Percentiles rank a stretch among this genome's conserved stretches.
Evolutionary conservation across 78 protist genomes (phyloP).

Genomic region (Isochrysis galbana): DNA sequence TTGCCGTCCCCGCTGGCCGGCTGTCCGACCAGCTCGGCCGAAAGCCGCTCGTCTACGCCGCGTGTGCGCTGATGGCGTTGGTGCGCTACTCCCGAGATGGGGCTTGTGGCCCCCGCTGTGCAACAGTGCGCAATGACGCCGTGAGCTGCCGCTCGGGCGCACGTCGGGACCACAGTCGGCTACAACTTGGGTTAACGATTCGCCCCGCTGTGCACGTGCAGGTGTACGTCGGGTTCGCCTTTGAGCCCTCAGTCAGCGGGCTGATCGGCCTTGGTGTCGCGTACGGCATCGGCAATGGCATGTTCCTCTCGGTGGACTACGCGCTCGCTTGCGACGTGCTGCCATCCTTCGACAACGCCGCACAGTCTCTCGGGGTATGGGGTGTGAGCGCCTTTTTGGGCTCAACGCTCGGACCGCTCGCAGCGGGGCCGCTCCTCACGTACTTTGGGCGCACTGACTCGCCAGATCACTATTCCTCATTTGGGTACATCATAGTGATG

Average conservation of each 20-base stretch:
- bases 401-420: conserved; percentile 33
- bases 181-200: too few species aligned
- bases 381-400: conserved; percentile 52
- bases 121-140: too few species aligned
- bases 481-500: conserved; percentile 1
- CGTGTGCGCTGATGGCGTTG: conserved; percentile 34
- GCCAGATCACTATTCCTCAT: neutral
- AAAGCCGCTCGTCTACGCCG: conserved; percentile 27
- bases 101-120: too few species aligned
- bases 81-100: too few species aligned
- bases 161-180: too few species aligned
- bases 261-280: neutral
- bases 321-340: conserved; percentile 51
- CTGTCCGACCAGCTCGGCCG: conserved; percentile 34
- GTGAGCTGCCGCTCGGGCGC: too few species aligned
- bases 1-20: conserved; percentile 30
- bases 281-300: conserved; percentile 6
- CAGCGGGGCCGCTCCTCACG: conserved; percentile 29
- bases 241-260: neutral
- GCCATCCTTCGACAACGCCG: neutral
- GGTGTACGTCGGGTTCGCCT: neutral
- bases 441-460: neutral
- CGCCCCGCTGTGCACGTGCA: too few species aligned
- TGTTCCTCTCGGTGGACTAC: conserved; percentile 49
- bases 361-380: conserved; percentile 41